Percentiles rank a stretch among this genome's conserved stretches.
phyloP scores from a whole-genome alignment of 805 yeast species.

The Cyberlindnera subsufficiens region DNA sequence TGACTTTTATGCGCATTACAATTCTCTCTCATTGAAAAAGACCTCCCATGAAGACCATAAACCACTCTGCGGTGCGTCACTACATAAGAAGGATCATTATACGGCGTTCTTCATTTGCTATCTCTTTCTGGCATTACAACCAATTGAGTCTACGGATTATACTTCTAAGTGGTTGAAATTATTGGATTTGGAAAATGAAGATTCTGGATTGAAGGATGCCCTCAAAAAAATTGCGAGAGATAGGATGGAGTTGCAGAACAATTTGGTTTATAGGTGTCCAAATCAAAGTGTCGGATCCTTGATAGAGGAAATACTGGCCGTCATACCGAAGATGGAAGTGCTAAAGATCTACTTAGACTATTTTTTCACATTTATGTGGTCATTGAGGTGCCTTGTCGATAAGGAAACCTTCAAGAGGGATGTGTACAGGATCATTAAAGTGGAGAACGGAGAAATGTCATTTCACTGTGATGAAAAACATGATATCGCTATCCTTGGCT shows the following conservation, averaged over 20 bases:
- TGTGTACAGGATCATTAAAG: conserved; percentile 25
- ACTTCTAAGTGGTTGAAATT: conserved; percentile 14
- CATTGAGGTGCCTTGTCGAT: conserved; percentile 41
- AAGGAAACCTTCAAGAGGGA: conserved; percentile 26
- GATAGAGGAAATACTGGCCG: conserved; percentile 25
- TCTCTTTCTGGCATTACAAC: conserved; percentile 6
- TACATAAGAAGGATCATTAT: conserved; percentile 16
- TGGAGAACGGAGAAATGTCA: conserved; percentile 18
- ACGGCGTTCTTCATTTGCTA: conserved; percentile 13
- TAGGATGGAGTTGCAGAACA: not conserved
- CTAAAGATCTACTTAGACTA: conserved; percentile 34
- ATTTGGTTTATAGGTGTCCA: too few species aligned
- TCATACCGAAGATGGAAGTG: conserved; percentile 32
- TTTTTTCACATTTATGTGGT: conserved; percentile 38
- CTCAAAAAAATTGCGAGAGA: conserved; percentile 6
- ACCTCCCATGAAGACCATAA: conserved; percentile 20
- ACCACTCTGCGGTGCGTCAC: conserved; percentile 13
- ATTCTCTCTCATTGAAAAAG: conserved; percentile 11
- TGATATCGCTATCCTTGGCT: conserved; percentile 36
- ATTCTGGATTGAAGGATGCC: conserved; percentile 5
- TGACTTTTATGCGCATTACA: conserved; percentile 12
- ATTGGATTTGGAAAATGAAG: conserved; percentile 10
- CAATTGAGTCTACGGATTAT: not conserved
- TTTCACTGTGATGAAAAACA: conserved; percentile 29
- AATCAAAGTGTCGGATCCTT: conserved; percentile 24